Evolutionary conservation across 371 early-diverging fungal species (phyloP), one percentile per base, ranked within the genome.

Genomic region (Dipsacomyces acuminosporus): DNA sequence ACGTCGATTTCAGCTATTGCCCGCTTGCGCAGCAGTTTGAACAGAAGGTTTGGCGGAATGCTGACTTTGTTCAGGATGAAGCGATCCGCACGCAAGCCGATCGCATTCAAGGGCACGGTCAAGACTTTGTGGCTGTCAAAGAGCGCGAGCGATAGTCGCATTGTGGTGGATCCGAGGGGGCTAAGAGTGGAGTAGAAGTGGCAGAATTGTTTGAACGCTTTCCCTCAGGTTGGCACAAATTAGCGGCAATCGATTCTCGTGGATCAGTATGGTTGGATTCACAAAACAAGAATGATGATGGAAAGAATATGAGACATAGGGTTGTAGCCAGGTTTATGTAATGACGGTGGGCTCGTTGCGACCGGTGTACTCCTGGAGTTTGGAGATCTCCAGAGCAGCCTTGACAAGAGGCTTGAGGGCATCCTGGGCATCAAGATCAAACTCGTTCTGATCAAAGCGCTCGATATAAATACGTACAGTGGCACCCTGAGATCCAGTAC

Each of bases 401-500:
- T 87, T 78, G 64, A 96, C 91, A 62, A 98, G 73, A n/a, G 89
- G 87, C 70, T 88, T 80, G 41, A 98, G 80, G 2, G 91, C 96
- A 18, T 65, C 76, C 71, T 90, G 91, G 11, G 93, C 84, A 22
- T 89, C 88, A 20, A 71, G 57, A 36, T 75, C 71, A 64, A 81
- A 86, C 53, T 83, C 76, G 14, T 69, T 60, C 4, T 74, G 52
- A 54, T 90, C 79, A 63, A 92, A 96, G 72, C 90, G 89, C 71
- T 98, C 98, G 21, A 94, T 89, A 59, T 98, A 98, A 21, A 98
- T 77, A 57, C 98, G 88, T 34, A 98, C 82, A 30, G 98, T 98
- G 2, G 98, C 98, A 21, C 96, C 96, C 52, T 90, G 88, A 8
- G 90, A 89, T 15, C 98, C 98, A 2, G 98, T 98, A 14, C 98